Base-by-base conservation (phyloP, 495 filamentous ascomycete species). In the Penicillium cosmopolitanum region DNA sequence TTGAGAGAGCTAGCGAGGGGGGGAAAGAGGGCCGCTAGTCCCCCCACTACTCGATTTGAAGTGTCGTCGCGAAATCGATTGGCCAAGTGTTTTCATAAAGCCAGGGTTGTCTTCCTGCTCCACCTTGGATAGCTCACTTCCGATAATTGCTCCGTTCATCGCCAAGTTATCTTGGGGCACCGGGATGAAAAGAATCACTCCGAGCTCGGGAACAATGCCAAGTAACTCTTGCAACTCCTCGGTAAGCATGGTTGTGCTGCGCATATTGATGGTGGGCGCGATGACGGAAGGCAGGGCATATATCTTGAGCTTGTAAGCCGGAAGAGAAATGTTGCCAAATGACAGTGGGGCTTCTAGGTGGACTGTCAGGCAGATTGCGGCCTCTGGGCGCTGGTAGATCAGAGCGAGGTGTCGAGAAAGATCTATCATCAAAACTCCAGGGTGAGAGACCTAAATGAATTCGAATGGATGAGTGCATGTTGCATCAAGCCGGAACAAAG, bases 251-350 rank as follows among this genome's bases (percentile, higher is more conserved):
- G 77, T 80, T 4, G 91, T 87, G 73, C 92, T 93, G 40, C 92
- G 87, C 50, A 89, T 90, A 73, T 97, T 97, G 38, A 85, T 91
- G 4, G 88, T 83, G 0, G 92, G 87, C 19, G 85, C 85, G 35
- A 96, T 76, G 53, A 89, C 78, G 2, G 75, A 80, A 0, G 88
- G 82, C 15, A 95, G 80, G 4, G 91, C 85, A 54, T 81, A 88
- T 38, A 98, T 84, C 53, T 89, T 91, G 62, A 97, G 74, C 46
- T 87, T 80, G 63, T 96, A 98, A 15, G 91, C 89, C 3, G 89
- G 88, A n/a, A 90, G 85, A 52, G 89, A 87, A 23, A 84, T 83
- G 40, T 84, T 89, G 5, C 85, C 91, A 59, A 93, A 88, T 40
- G 89, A 70, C 66, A 97, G 80, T 64, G 85, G 89, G n/a, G 82